Percentiles rank a stretch among this genome's conserved stretches.
phyloP scores from a whole-genome alignment of 371 early-diverging fungal genomes.

The Mortierella sp. region DNA sequence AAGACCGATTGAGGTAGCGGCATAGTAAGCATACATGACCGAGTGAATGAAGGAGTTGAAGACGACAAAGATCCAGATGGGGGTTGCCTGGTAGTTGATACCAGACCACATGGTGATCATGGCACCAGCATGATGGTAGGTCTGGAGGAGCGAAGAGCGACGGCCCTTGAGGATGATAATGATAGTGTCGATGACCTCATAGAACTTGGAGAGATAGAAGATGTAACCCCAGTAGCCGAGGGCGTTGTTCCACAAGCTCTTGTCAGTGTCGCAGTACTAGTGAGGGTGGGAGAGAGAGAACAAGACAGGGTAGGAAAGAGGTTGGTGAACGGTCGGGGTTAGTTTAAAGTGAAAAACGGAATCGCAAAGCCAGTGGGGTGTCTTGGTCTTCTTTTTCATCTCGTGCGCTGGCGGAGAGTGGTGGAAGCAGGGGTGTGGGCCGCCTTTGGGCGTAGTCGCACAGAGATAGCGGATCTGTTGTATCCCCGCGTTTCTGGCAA shows the following conservation, averaged over 20 bases:
- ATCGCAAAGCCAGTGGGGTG: no score
- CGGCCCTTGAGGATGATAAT: slow-evolving; percentile 87
- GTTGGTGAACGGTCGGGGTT: background rate
- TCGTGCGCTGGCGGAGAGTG: no score
- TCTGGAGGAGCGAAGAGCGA: slow-evolving; percentile 83
- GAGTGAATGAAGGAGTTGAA: slow-evolving; percentile 93
- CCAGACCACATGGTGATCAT: slow-evolving; percentile 84
- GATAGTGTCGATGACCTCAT: slow-evolving; percentile 88
- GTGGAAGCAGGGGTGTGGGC: no score
- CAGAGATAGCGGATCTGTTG: no score
- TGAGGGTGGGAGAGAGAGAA: background rate
- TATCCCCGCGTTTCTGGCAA: no score
- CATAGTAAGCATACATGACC: slow-evolving; percentile 92
- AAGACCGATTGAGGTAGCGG: slow-evolving; percentile 78
- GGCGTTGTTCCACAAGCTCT: slow-evolving; percentile 73
- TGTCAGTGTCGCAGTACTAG: slow-evolving; percentile 77
- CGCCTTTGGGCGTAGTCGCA: no score
- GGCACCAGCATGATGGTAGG: slow-evolving; percentile 91
- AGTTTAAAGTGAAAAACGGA: background rate
- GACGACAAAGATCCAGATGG: slow-evolving; percentile 88
- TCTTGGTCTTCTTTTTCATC: no score
- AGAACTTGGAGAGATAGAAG: slow-evolving; percentile 90
- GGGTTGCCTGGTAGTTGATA: slow-evolving; percentile 77
- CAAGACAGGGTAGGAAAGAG: background rate
- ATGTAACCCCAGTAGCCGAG: slow-evolving; percentile 83